Base-by-base conservation (phyloP, 345 rosid genomes). In the Heritiera fomes region DNA sequence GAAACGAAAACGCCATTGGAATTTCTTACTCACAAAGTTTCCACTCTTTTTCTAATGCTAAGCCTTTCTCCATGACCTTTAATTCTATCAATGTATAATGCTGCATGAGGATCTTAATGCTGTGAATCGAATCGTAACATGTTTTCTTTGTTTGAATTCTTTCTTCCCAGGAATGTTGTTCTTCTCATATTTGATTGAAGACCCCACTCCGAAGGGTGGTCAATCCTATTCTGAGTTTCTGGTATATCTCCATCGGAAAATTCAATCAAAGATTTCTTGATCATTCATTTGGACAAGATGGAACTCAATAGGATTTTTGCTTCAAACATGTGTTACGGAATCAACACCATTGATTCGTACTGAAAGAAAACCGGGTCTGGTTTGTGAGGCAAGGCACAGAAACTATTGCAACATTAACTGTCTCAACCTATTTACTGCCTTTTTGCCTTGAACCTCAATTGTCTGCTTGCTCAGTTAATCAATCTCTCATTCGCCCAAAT, bases 171-270 rank as follows among this genome's bases (percentile, higher is more conserved):
- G 97, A 80, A 80, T 89, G 93, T 2, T 85, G 80, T 96, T 96
- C 87, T 86, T 90, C 64, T 88, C 97, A 7, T 82, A 84, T 80
- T 84, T 96, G 89, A 83, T 96, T 23, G 97, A 96, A 80, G 98
- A 96, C 86, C 86, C 91, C 80, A 88, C 82, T 75, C 87, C 89
- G 7, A 84, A 53, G 41, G 75, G 88, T 1, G 88, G 95, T 13
- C 88, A 84, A 66, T 93, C 98, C 30, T 94, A 96, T 72, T 98
- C 91, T 1, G 98, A 96, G 83, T 96, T 92, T 79, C 88, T 94
- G 7, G 94, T 88, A 69, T 88, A 90, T 79, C 78, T 92, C 67
- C 97, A 94, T 79, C 91, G 97, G 50, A 97, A 88, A 78, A 94
- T 96, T 84, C 97, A 92, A 84, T 81, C 85, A 65, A 96, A 91